These are phyloP conservation scores for Coemansia sp. DNA, from an alignment of 192 early-diverging fungal species.

Conservation along the genomic window DNA sequence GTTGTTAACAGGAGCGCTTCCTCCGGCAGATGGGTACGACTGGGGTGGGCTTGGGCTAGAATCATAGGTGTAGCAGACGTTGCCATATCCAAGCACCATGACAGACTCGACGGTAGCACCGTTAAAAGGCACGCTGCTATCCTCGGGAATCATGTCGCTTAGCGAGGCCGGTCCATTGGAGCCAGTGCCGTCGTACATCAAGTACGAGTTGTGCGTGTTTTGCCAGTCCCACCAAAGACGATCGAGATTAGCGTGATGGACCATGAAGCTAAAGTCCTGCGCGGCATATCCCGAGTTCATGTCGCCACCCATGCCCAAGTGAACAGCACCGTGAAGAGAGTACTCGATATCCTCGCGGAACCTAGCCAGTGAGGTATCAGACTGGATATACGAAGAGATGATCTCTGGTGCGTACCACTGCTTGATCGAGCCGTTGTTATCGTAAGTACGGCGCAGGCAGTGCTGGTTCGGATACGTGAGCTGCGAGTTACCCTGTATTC, in stretches of 20 bases:
- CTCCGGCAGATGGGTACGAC: slow-evolving; percentile 31
- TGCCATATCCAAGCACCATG: slow-evolving; percentile 54
- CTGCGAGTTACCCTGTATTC: slow-evolving; percentile 50
- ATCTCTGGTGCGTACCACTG: slow-evolving; percentile 52
- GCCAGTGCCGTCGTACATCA: slow-evolving; percentile 47
- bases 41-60: slow-evolving; percentile 33
- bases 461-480: slow-evolving; percentile 48
- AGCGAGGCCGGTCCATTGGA: slow-evolving; percentile 31
- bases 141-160: slow-evolving; percentile 36
- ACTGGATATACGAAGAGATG: slow-evolving; percentile 47
- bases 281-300: slow-evolving; percentile 53
- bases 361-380: slow-evolving; percentile 32
- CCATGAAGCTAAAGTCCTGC: slow-evolving; percentile 57
- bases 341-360: slow-evolving; percentile 58
- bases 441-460: slow-evolving; percentile 51
- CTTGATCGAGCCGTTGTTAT: slow-evolving; percentile 34
- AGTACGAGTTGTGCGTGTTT: slow-evolving; percentile 34
- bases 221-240: slow-evolving; percentile 61
- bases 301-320: slow-evolving; percentile 51
- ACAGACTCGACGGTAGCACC: slow-evolving; percentile 45
- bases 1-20: slow-evolving; percentile 11
- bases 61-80: slow-evolving; percentile 56
- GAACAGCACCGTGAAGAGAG: slow-evolving; percentile 53
- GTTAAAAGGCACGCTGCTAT: slow-evolving; percentile 30
- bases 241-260: slow-evolving; percentile 57